These are phyloP conservation scores for Phellopilus nigrolimitatus DNA, from an alignment of 1,284 basidiomycete species.

Conservation along the genomic window DNA sequence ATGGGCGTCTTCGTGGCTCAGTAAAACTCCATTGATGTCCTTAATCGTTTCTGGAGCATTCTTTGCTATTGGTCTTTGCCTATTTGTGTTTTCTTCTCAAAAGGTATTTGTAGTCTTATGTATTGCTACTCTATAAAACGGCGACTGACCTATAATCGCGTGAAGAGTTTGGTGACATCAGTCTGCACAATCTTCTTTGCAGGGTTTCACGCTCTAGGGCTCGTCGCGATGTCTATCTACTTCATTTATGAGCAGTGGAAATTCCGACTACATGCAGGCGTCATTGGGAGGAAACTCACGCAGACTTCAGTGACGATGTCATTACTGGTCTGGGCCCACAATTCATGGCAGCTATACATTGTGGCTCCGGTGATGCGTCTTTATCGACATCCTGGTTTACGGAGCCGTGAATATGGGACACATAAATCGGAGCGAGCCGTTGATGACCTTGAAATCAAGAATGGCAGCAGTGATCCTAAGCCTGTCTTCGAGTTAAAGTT, in stretches of 20 bases:
- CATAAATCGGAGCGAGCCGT: no score
- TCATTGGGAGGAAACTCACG: slow-evolving; percentile 1
- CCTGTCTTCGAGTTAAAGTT: not conserved
- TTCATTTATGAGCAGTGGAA: slow-evolving; percentile 9
- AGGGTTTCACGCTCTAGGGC: not conserved
- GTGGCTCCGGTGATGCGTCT: not conserved
- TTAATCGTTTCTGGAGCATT: slow-evolving; percentile 4
- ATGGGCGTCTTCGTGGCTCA: not conserved
- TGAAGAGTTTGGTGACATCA: not conserved
- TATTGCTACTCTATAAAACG: not conserved
- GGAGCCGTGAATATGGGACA: not conserved
- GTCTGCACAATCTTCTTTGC: not conserved
- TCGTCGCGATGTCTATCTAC: not conserved
- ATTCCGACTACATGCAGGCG: slow-evolving; percentile 1
- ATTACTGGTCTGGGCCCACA: not conserved
- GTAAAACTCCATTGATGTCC: slow-evolving; percentile 9
- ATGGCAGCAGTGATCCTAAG: no score
- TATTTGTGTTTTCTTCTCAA: not conserved
- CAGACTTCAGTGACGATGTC: slow-evolving; percentile 5
- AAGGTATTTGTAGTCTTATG: no score
- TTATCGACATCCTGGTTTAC: not conserved
- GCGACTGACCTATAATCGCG: no score
- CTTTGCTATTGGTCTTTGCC: slow-evolving; percentile 3
- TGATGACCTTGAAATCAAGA: not conserved
- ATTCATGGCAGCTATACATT: not conserved